These are phyloP conservation scores for Debaryomyces sp. DNA, from an alignment of 1,139 yeast species.

Conservation along the genomic window DNA sequence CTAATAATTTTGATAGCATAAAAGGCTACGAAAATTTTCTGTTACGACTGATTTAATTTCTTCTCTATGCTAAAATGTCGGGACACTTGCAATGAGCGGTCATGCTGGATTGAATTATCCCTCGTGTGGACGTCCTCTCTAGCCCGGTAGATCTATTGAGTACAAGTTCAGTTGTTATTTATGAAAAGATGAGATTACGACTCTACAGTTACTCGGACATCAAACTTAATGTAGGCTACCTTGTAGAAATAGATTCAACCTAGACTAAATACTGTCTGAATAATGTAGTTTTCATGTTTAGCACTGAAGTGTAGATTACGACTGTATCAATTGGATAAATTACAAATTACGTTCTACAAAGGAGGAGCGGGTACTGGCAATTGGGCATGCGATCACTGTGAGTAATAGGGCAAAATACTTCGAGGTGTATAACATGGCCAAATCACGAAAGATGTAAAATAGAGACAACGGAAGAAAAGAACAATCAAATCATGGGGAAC, in stretches of 20 bases:
- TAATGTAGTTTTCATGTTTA: neutral
- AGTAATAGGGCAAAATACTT: too few relatives aligned
- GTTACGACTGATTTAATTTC: slow-evolving; percentile 6
- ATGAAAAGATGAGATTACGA: slow-evolving; percentile 23
- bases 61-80: slow-evolving; percentile 25
- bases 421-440: neutral
- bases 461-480: neutral
- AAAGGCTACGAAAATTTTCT: neutral
- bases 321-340: neutral
- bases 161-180: slow-evolving; percentile 33
- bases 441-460: neutral
- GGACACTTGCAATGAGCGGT: slow-evolving; percentile 35
- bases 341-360: too few relatives aligned
- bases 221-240: neutral
- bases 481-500: neutral
- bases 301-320: neutral
- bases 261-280: neutral
- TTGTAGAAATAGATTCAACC: neutral
- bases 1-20: neutral
- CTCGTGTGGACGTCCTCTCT: slow-evolving; percentile 44
- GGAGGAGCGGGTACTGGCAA: too few relatives aligned
- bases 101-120: slow-evolving; percentile 28
- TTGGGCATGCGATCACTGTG: too few relatives aligned
- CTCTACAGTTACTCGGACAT: slow-evolving; percentile 36
- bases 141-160: slow-evolving; percentile 35